phyloP scores from a whole-genome alignment of 1,139 yeast genomes.

The Taphrina flavorubra region DNA sequence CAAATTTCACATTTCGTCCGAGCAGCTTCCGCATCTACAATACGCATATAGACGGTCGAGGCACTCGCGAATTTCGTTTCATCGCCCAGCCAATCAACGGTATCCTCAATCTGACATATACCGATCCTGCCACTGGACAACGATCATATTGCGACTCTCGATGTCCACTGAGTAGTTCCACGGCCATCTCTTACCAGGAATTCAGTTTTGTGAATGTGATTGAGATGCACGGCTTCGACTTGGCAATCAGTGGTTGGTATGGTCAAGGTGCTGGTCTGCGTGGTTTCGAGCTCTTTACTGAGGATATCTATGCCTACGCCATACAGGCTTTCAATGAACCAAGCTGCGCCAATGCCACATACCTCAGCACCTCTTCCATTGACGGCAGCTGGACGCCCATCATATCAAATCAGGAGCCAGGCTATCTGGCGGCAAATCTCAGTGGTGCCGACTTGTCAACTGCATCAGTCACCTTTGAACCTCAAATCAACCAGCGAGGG shows the following conservation, averaged over 20 bases:
- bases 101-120: conserved; percentile 86
- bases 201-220: conserved; percentile 77
- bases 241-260: conserved; percentile 72
- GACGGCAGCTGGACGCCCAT: conserved; percentile 49
- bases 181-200: conserved; percentile 68
- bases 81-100: conserved; percentile 81
- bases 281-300: conserved; percentile 76
- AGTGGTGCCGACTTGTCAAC: conserved; percentile 50
- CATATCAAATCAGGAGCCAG: conserved; percentile 46
- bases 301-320: conserved; percentile 65
- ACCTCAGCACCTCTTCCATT: conserved; percentile 49
- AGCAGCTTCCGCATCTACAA: conserved; percentile 76
- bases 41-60: conserved; percentile 56
- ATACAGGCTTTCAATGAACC: conserved; percentile 75
- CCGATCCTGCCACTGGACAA: conserved; percentile 70
- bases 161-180: conserved; percentile 67
- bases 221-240: conserved; percentile 64
- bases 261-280: conserved; percentile 71
- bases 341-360: conserved; percentile 51
- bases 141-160: conserved; percentile 72
- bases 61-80: conserved; percentile 71
- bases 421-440: conserved; percentile 50
- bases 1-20: conserved; percentile 68
- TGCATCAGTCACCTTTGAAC: conserved; percentile 65
- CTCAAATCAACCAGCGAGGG: conserved; percentile 76